These are phyloP conservation scores for Cordyceps militaris DNA, from an alignment of 2,329 filamentous ascomycete species.

Conservation along the genomic window DNA sequence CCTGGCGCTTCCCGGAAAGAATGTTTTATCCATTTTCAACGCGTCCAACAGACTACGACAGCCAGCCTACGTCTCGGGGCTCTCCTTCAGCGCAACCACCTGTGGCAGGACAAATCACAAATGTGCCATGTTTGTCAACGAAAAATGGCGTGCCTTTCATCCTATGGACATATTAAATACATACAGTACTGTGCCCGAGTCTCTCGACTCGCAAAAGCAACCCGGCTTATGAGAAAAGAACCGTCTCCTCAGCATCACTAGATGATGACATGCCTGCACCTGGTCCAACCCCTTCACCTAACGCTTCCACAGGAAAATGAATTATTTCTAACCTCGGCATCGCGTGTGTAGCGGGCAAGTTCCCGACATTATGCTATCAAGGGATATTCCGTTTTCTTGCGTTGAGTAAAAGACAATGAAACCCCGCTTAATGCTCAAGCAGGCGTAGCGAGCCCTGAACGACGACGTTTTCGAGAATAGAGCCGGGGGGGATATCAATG, in stretches of 20 bases:
- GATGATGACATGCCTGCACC: neutral
- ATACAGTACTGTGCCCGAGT: conserved; percentile 10
- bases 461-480: conserved; percentile 96
- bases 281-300: neutral
- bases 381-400: neutral
- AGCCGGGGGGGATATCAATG: conserved; percentile 94
- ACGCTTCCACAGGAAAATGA: neutral
- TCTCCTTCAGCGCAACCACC: neutral
- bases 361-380: neutral
- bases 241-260: neutral
- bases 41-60: too few species aligned
- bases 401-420: neutral
- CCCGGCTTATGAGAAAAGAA: conserved; percentile 6
- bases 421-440: conserved; percentile 53
- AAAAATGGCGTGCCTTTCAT: conserved; percentile 7
- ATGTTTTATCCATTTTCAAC: too few species aligned
- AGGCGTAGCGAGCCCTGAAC: conserved; percentile 90
- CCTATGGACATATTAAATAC: conserved; percentile 10
- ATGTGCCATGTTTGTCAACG: neutral
- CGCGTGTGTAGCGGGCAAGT: neutral
- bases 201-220: conserved; percentile 1
- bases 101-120: neutral
- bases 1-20: too few species aligned
- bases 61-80: too few species aligned
- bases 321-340: neutral